Evolutionary conservation across 1,139 yeast genomes (phyloP).

Genomic region (Taphrina populina): DNA sequence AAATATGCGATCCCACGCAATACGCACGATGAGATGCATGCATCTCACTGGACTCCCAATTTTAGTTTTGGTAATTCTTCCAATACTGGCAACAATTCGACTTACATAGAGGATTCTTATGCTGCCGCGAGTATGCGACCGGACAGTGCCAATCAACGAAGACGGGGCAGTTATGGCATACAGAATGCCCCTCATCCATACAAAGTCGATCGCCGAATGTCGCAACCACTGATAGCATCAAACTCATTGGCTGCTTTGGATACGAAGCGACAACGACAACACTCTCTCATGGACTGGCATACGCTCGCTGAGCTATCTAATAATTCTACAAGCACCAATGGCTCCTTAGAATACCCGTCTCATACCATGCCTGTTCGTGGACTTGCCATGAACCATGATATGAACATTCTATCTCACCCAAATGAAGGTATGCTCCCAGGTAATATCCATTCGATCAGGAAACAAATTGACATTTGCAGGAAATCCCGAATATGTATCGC

Average conservation of each 20-base stretch:
- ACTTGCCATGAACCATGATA: too few species aligned
- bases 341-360: too few species aligned
- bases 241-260: conserved; percentile 10
- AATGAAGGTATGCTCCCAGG: too few species aligned
- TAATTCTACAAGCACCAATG: too few species aligned
- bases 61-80: conserved; percentile 17
- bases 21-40: not conserved
- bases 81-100: not conserved
- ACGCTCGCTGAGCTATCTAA: too few species aligned
- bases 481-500: not conserved
- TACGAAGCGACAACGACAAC: conserved; percentile 13
- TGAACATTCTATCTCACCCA: too few species aligned
- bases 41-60: conserved; percentile 30
- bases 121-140: conserved; percentile 1
- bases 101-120: not conserved
- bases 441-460: too few species aligned
- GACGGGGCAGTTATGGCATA: conserved; percentile 11
- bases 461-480: not conserved
- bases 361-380: too few species aligned
- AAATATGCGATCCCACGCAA: not conserved
- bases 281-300: conserved; percentile 23
- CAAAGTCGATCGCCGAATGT: conserved; percentile 28
- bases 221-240: conserved; percentile 30
- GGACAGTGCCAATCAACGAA: not conserved
- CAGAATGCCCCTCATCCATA: conserved; percentile 6